Conservation (phyloP, 371 early-diverging fungal genomes). For the Smittium culicis region DNA sequence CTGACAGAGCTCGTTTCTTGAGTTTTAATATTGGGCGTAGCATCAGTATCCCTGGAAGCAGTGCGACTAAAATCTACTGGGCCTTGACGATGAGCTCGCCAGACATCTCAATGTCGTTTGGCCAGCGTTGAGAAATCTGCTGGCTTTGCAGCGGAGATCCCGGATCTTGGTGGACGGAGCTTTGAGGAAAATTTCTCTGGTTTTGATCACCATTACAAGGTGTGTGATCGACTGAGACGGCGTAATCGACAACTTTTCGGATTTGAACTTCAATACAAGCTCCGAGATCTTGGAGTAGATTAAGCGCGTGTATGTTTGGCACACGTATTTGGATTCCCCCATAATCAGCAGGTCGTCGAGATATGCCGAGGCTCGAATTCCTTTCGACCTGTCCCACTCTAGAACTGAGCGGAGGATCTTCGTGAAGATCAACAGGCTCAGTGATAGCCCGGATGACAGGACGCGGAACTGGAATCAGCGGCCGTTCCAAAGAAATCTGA, state of each 20-base stretch:
- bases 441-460: constrained; percentile 33
- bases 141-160: neutral
- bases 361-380: constrained; percentile 26
- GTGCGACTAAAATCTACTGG: constrained; percentile 4
- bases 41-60: neutral
- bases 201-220: constrained; percentile 30
- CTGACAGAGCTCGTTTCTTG: neutral
- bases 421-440: constrained; percentile 33
- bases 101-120: constrained; percentile 8
- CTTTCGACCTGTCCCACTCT: constrained; percentile 21
- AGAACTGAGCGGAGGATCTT: constrained; percentile 29
- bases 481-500: constrained; percentile 34
- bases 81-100: constrained; percentile 11
- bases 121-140: neutral
- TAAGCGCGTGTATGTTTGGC: constrained; percentile 13
- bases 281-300: constrained; percentile 18
- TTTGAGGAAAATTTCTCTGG: constrained; percentile 3
- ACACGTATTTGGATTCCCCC: constrained; percentile 2
- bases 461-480: constrained; percentile 34
- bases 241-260: constrained; percentile 18
- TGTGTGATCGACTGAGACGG: constrained; percentile 29
- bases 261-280: constrained; percentile 27
- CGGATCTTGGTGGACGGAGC: neutral
- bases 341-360: constrained; percentile 30
- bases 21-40: neutral